Percentiles rank a stretch among this genome's conserved stretches.
These are phyloP conservation scores for Solanum sitiens DNA, from an alignment of 257 asterid genomes.

Conservation along the genomic window DNA sequence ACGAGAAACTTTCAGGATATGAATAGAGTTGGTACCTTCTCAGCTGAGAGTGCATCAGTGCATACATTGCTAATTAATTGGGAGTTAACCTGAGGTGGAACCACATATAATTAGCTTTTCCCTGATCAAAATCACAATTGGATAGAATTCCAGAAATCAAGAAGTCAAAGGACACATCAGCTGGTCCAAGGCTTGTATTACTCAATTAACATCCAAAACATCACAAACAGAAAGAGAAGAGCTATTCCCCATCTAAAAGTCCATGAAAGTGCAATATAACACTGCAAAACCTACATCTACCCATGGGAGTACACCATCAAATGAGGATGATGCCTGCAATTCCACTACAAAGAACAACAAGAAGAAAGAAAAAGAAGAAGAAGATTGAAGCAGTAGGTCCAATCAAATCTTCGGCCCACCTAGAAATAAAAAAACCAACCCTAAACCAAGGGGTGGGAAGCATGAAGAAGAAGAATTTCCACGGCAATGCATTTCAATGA, in stretches of 20 bases:
- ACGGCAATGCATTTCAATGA: background rate
- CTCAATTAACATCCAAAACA: background rate
- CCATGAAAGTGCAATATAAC: background rate
- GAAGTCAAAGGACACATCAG: background rate
- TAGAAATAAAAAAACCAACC: background rate
- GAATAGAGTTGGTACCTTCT: slow-evolving; percentile 48
- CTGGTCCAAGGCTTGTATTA: background rate
- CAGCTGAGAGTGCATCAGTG: slow-evolving; percentile 97
- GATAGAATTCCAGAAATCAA: background rate
- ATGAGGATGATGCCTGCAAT: background rate
- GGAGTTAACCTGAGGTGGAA: slow-evolving; percentile 75
- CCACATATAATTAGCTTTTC: background rate
- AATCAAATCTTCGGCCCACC: background rate
- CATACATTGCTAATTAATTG: slow-evolving; percentile 98
- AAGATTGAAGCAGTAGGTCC: background rate
- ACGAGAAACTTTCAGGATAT: background rate
- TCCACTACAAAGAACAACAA: background rate
- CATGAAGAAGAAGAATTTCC: background rate
- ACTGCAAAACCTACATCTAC: background rate
- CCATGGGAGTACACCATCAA: background rate
- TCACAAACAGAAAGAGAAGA: background rate
- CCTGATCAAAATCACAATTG: background rate
- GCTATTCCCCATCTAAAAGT: background rate
- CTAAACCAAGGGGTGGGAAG: background rate
- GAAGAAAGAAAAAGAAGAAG: background rate